Conservation (phyloP, 2,329 filamentous ascomycete genomes). For the Calonectria hongkongensis region DNA sequence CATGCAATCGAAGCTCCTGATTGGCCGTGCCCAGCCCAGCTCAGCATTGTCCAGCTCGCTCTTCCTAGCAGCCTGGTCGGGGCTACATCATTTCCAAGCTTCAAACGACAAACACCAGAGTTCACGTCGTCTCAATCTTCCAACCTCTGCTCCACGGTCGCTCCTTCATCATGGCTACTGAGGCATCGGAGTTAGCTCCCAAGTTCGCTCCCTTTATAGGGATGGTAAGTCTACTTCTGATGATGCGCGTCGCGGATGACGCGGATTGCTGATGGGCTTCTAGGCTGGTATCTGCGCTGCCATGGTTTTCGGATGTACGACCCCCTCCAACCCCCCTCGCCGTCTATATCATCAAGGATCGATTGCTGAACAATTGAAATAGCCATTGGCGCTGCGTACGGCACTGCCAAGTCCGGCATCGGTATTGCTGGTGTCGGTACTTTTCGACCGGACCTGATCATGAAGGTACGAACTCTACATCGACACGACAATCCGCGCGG, state of each 20-base stretch:
- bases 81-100: constrained; percentile 56
- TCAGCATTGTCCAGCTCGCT: constrained; percentile 47
- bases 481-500: constrained; percentile 3
- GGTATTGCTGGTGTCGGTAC: constrained; percentile 91
- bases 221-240: constrained; percentile 77
- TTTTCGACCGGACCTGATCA: constrained; percentile 90
- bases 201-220: constrained; percentile 92
- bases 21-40: constrained; percentile 48
- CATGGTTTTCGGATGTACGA: constrained; percentile 89
- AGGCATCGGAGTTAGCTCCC: constrained; percentile 77
- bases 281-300: constrained; percentile 86
- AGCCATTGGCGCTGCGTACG: constrained; percentile 86
- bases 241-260: constrained; percentile 38
- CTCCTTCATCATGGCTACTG: constrained; percentile 66
- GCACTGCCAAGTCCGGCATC: constrained; percentile 91
- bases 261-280: constrained; percentile 51
- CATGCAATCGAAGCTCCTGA: constrained; percentile 25
- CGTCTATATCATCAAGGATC: constrained; percentile 37
- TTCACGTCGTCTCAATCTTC: constrained; percentile 45
- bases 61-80: constrained; percentile 48
- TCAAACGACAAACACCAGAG: constrained; percentile 47
- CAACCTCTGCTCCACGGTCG: constrained; percentile 47
- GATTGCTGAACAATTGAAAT: constrained; percentile 53
- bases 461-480: constrained; percentile 79
- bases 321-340: constrained; percentile 43